A percentile compares a stretch with the other conserved stretches of the same genome.
Conservation (phyloP, 2,329 filamentous ascomycete species). For the Phyllosticta capitalensis region DNA sequence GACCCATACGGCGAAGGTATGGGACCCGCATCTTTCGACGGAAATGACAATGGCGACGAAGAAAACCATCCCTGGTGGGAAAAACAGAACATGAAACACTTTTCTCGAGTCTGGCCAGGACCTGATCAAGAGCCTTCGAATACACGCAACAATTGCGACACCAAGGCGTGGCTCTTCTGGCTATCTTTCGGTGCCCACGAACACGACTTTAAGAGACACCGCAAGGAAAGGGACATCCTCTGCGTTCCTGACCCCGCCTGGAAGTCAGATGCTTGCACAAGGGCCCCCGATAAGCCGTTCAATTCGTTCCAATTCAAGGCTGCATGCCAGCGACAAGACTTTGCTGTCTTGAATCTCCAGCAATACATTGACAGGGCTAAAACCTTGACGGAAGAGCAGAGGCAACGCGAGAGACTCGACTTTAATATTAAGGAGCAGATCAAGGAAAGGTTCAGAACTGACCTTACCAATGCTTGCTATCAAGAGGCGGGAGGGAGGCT, state of each 20-base stretch:
- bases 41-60: not conserved
- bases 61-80: not conserved
- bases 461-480: too few relatives aligned
- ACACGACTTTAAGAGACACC: not conserved
- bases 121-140: not conserved
- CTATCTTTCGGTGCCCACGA: not conserved
- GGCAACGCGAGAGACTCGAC: not conserved
- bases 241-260: not conserved
- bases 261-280: not conserved
- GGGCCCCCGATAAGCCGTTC: not conserved
- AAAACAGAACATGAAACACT: too few relatives aligned
- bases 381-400: not conserved
- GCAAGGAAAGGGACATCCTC: not conserved
- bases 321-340: not conserved
- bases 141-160: not conserved
- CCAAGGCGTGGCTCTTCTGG: not conserved
- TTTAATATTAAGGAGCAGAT: not conserved
- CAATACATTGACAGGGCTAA: not conserved
- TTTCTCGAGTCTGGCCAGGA: not conserved
- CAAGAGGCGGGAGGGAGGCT: too few relatives aligned
- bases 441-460: too few relatives aligned
- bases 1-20: not conserved
- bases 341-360: not conserved
- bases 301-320: not conserved
- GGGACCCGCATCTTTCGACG: not conserved